A percentile compares a stretch with the other conserved stretches of the same genome.
Conservation (phyloP, 177 flowering plant genomes). For the Vitis hybrid region DNA sequence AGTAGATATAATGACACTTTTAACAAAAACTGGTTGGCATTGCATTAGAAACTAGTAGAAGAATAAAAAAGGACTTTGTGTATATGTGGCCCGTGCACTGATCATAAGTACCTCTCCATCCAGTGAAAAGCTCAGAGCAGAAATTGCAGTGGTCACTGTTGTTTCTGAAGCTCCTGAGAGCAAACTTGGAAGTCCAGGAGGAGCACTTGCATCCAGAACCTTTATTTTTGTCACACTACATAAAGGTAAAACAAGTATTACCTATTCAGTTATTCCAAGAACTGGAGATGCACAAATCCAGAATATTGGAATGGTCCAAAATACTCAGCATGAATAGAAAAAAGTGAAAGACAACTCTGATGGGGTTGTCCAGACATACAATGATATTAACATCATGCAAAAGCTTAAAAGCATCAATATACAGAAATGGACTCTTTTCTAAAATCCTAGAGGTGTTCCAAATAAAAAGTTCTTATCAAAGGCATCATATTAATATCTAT, state of each 20-base stretch:
- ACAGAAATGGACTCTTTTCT: too few relatives aligned
- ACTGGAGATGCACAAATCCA: neutral
- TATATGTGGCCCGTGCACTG: neutral
- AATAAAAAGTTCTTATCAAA: too few relatives aligned
- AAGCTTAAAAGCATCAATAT: too few relatives aligned
- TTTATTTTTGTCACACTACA: constrained; percentile 72
- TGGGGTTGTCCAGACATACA: neutral
- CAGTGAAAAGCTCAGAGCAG: constrained; percentile 88
- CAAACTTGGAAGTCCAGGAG: constrained; percentile 86
- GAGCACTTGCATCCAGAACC: constrained; percentile 96
- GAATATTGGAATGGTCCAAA: neutral
- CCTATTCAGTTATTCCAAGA: neutral
- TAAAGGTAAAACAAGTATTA: neutral
- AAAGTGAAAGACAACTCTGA: neutral
- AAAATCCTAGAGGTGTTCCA: too few relatives aligned
- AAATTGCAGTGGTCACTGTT: constrained; percentile 55
- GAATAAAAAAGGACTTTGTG: neutral
- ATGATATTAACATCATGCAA: neutral
- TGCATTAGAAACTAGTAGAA: neutral
- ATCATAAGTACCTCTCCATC: constrained; percentile 83
- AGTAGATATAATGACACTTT: neutral
- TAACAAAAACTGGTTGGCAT: constrained; percentile 2
- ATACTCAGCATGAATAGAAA: neutral
- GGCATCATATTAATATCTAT: too few relatives aligned
- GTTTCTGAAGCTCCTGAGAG: constrained; percentile 61